These are phyloP conservation scores for Andalucia godoyi DNA, from an alignment of 78 protist species.

Conservation along the genomic window DNA sequence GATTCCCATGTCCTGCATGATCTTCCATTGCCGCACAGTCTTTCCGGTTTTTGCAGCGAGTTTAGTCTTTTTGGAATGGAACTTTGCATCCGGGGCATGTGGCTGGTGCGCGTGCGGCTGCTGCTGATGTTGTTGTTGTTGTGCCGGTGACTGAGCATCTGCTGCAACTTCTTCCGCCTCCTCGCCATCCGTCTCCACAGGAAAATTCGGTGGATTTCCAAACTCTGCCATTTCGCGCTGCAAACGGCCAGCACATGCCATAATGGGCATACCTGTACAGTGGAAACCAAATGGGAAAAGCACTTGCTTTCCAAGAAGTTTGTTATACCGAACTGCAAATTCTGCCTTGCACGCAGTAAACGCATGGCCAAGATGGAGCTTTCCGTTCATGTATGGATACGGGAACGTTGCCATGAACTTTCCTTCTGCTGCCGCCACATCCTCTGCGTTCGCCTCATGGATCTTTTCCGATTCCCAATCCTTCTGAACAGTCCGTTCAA, in stretches of 20 bases:
- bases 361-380: slow-evolving; percentile 97
- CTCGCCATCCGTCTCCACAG: not conserved
- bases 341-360: slow-evolving; percentile 96
- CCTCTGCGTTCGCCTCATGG: slow-evolving; percentile 20
- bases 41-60: slow-evolving; percentile 70
- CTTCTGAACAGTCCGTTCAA: slow-evolving; percentile 12
- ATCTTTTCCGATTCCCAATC: slow-evolving; percentile 21
- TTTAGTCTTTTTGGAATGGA: slow-evolving; percentile 44
- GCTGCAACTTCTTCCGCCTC: not conserved
- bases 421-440: not conserved
- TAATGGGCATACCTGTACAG: slow-evolving; percentile 99
- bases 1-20: slow-evolving; percentile 76
- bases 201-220: slow-evolving; percentile 19
- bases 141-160: not conserved
- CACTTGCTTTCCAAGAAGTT: slow-evolving; percentile 78
- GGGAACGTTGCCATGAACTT: slow-evolving; percentile 87
- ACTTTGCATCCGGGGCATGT: not conserved
- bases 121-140: too few species aligned
- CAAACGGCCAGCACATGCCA: slow-evolving; percentile 65
- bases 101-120: too few species aligned
- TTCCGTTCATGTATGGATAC: slow-evolving; percentile 99
- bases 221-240: slow-evolving; percentile 6
- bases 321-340: slow-evolving; percentile 85
- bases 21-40: slow-evolving; percentile 72
- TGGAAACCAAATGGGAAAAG: slow-evolving; percentile 98